phyloP scores from a whole-genome alignment of 202 grass and related monocot species.

The Setaria italica region DNA sequence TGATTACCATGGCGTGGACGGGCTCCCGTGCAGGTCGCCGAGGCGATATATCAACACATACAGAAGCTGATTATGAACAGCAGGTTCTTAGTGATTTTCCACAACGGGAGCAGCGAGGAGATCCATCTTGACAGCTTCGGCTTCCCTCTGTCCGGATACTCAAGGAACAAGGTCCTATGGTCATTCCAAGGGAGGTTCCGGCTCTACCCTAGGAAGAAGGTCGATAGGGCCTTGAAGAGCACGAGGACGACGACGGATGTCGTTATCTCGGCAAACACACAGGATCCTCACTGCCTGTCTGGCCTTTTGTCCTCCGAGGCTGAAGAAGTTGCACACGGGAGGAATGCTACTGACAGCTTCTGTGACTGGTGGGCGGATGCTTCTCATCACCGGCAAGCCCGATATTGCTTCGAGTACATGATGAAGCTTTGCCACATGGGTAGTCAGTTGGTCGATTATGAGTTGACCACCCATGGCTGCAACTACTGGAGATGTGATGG shows the following conservation, averaged over 20 bases:
- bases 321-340: too few relatives aligned
- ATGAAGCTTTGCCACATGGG: background rate
- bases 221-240: background rate
- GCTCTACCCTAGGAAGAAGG: background rate
- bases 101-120: constrained; percentile 2
- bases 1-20: background rate
- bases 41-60: background rate
- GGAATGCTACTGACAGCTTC: too few relatives aligned
- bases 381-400: too few relatives aligned
- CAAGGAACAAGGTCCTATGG: constrained; percentile 21
- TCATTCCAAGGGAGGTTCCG: constrained; percentile 36
- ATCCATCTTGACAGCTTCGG: background rate
- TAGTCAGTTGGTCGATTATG: background rate
- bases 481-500: constrained; percentile 38
- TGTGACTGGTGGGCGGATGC: too few relatives aligned
- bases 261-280: background rate
- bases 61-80: background rate
- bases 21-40: background rate
- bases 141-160: background rate
- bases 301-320: too few relatives aligned
- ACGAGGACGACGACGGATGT: background rate
- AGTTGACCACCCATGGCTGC: background rate
- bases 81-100: constrained; percentile 1
- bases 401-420: background rate
- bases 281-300: too few relatives aligned